These are phyloP conservation scores for Neurospora sp. DNA, from an alignment of 495 filamentous ascomycete species.

Conservation along the genomic window DNA sequence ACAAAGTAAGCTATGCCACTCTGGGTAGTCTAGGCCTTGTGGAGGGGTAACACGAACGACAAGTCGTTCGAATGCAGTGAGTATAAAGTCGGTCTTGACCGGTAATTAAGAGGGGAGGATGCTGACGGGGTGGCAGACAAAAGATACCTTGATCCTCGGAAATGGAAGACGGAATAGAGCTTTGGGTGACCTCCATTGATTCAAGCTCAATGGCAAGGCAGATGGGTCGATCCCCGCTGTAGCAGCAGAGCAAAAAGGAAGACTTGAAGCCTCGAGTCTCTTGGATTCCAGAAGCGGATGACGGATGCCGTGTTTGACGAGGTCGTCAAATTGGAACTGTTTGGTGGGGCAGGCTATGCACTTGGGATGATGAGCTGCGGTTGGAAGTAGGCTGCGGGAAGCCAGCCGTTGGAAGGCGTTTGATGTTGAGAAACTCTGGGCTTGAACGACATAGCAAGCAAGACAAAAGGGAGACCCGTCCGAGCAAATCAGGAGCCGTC, in stretches of 20 bases:
- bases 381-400: background rate
- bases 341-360: background rate
- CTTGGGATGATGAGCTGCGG: background rate
- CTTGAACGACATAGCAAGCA: background rate
- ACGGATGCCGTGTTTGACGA: background rate
- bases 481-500: background rate
- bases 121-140: background rate
- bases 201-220: background rate
- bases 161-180: background rate
- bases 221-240: background rate
- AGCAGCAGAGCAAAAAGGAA: background rate
- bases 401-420: background rate
- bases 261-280: background rate
- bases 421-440: background rate
- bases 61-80: background rate
- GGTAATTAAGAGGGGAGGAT: background rate
- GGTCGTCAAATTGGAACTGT: background rate
- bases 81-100: background rate
- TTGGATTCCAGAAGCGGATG: background rate
- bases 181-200: background rate
- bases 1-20: background rate
- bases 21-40: background rate
- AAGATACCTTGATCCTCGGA: background rate
- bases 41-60: background rate
- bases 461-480: background rate